Base-by-base conservation (phyloP, 768 basidiomycete species). In the Termitomyces eurrhizus region DNA sequence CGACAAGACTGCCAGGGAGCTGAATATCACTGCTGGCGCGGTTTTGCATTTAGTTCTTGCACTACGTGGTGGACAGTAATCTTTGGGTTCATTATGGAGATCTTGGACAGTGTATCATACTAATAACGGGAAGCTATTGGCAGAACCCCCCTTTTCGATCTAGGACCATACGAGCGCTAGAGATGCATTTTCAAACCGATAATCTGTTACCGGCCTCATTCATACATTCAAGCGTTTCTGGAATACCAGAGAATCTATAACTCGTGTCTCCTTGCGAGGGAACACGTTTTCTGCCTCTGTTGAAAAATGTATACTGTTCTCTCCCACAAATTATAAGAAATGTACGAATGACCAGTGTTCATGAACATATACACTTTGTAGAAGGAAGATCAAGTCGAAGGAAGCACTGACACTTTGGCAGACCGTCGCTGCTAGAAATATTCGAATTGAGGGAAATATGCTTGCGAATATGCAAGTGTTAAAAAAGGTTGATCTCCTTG, bases 21-120 rank as follows among this genome's bases (percentile, higher is more conserved):
- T 87, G 73, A 92, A 90, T 71, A 89, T 98, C 72, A 71, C 77
- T 26, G 88, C 93, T 3, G 95, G 96, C 58, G 83, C 91, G 29
- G 90, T 93, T 32, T 86, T 98, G 66, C 96, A 98, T 78, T 80
- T 98, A 53, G 96, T 98, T 58, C 87, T 98, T 51, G 94, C 96
- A 7, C 85, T 98, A 46, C 93, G 96, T 74, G 96, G 96, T 48
- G 96, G 96, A 18, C 77, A 75, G 74, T 87, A 76, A 81, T 41
- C 12, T 13, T 46, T 59, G 21, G 33, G 41, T 37, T 37, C 39
- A 8, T 56, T n/a, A 6, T 26, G 50, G 49, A 49, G 37, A 53
- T 24, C 2, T 52, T 52, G 42, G 52, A 56, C 14, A 26, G 41
- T 60, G 57, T 62, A 64, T 53, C 36, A 51, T 57, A 61, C 50